phyloP scores from a whole-genome alignment of 1,284 basidiomycete species.

The Ganoderma multipileum region DNA sequence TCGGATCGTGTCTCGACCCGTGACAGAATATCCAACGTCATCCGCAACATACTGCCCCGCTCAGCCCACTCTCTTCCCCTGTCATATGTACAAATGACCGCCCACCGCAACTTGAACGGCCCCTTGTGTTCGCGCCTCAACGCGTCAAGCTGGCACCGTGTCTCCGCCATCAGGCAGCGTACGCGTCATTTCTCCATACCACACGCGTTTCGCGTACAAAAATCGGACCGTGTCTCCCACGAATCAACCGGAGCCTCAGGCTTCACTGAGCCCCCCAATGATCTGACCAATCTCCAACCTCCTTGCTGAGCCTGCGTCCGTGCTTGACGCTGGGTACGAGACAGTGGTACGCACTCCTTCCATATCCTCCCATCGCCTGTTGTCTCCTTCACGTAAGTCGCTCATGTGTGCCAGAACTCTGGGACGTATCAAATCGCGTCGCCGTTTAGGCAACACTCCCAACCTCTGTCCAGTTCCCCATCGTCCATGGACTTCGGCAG shows the following conservation, averaged over 20 bases:
- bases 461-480: conserved; percentile 35
- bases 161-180: neutral
- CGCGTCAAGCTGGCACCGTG: neutral
- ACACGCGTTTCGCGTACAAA: neutral
- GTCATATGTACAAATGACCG: neutral
- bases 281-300: too few relatives aligned
- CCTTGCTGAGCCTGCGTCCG: too few relatives aligned
- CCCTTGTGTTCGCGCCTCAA: neutral
- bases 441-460: conserved; percentile 26
- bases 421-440: conserved; percentile 23
- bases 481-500: conserved; percentile 33
- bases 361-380: neutral
- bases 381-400: conserved; percentile 1
- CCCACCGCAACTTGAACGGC: neutral
- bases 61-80: neutral
- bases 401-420: conserved; percentile 11
- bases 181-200: neutral
- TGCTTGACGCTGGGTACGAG: conserved; percentile 37
- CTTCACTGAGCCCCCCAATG: conserved; percentile 29
- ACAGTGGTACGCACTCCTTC: conserved; percentile 28
- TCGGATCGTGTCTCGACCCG: neutral
- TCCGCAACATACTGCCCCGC: neutral
- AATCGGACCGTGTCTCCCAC: neutral
- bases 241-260: neutral
- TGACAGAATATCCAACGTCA: neutral